Percentiles rank a stretch among this genome's conserved stretches.
Conservation (phyloP, 306 rosid genomes). For the Rosa lucieae region DNA sequence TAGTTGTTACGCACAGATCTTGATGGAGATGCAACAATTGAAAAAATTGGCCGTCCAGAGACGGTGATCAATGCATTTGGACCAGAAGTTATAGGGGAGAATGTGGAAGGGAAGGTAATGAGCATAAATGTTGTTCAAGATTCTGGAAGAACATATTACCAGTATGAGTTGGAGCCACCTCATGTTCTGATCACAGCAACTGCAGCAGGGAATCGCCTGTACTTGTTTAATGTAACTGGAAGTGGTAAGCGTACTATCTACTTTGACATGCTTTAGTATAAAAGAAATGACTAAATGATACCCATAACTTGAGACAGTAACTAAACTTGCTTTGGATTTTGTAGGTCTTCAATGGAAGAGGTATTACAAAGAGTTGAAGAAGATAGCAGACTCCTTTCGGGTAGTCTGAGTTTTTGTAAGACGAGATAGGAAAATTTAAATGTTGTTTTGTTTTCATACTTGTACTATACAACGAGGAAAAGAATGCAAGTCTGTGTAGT, state of each 20-base stretch:
- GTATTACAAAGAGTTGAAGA: slow-evolving; percentile 74
- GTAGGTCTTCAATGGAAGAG: slow-evolving; percentile 99
- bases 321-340: slow-evolving; percentile 24
- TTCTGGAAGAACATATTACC: slow-evolving; percentile 86
- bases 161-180: slow-evolving; percentile 95
- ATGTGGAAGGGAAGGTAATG: slow-evolving; percentile 89
- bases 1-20: slow-evolving; percentile 46
- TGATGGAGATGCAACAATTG: slow-evolving; percentile 81
- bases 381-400: slow-evolving; percentile 68
- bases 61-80: slow-evolving; percentile 90
- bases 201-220: slow-evolving; percentile 94
- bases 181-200: slow-evolving; percentile 87
- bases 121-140: slow-evolving; percentile 59
- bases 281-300: not conserved
- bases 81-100: slow-evolving; percentile 92
- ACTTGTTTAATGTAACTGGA: slow-evolving; percentile 80
- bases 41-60: slow-evolving; percentile 83
- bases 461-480: not conserved
- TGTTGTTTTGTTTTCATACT: not conserved
- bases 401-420: slow-evolving; percentile 46
- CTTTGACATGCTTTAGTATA: slow-evolving; percentile 1
- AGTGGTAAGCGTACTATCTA: slow-evolving; percentile 51
- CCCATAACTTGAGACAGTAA: slow-evolving; percentile 10
- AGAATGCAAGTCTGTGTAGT: not conserved
- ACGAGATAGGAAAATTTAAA: slow-evolving; percentile 13